Evolutionary conservation across 73 alveolate species (phyloP), one percentile per base, ranked within the genome.

Genomic region (Halteria grandinella): DNA sequence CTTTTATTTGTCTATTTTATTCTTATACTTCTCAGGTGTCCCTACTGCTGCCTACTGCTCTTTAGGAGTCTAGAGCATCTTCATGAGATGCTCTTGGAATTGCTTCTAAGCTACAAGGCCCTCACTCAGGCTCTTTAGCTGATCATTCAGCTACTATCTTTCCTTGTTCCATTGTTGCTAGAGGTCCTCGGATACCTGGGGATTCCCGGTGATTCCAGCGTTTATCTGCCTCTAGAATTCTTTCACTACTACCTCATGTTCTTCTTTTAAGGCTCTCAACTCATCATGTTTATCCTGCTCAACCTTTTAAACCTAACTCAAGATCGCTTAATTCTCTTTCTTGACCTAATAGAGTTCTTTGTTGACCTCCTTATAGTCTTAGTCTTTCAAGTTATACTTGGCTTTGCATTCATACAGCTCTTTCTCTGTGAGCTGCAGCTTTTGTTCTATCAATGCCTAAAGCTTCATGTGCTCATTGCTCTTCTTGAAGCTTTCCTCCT

Each of bases 281-380:
- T 70, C 84, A 18, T 70, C 84, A 14, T 47, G 25, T 49, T 49
- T 63, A 12, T 51, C 74, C 31, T 44, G 59, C 66, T 63, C 66
- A 25, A 63, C 8, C 18, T 54, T 17, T 28, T 62, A 58, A 3
- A 37, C 36, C 29, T 64, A 20, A 11, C 45, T 64, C 7, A 44
- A 17, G 5, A 39, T 18, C 59, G 60, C 50, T 27, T 62, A 43
- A 0, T 20, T 40, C 27, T 77, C 89, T 28, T 33, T 40, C 29
- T 59, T 43, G 24, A 43, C 20, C 40, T 44, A 17, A 51, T 50
- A 70, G 5, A 70, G 41, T 25, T 49, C 72, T 45, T 70, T 72
- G 25, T 60, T 44, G 55, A 31, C 37, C 24, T 77, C 69, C 27
- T 52, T 51, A 20, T 33, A 55, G 64, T 58, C 79, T 7, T 32